Base-by-base conservation (phyloP, 192 early-diverging fungal genomes). In the Umbelopsis sp. region DNA sequence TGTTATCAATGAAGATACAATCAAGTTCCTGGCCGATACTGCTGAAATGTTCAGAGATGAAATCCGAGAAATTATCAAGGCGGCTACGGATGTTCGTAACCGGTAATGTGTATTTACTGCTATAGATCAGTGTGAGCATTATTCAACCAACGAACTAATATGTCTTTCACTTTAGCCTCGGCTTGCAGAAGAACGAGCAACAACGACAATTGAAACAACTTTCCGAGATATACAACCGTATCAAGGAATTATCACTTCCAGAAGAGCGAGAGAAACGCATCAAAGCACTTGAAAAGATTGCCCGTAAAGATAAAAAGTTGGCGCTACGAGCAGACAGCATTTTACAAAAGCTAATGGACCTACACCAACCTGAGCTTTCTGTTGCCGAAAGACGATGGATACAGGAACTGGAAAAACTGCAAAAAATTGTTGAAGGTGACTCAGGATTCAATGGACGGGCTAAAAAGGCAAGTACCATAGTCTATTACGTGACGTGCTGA, bases 301-400 rank as follows among this genome's bases (percentile, higher is more conserved):
- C 45, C 50, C 72, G 47, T n/a, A 85, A 69, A 68, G 69, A 74
- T 22, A 71, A 68, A 34, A 82, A 73, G 31, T 72, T 88, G 56
- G 71, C 77, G 8, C 69, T 83, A 45, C 86, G 86, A 7, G 83
- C 83, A 2, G 90, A 93, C 59, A 78, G 78, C 12, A 68, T 91
- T 29, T 70, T 94, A 62, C 87, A 87, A 31, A 85, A 88, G 70
- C 65, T 92, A 34, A 85, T 88, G 51, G 86, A 86, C 45, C 77
- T 78, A 17, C 82, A 80, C 49, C 88, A 91, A 69, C 91, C 88
- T 9, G 85, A 83, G 29, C 74, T 92, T 71, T 86, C 85, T 4
- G 67, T 81, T 6, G 79, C 83, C 25, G 92, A 93, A 75, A 80
- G 77, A 65, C 76, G 71, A 36, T 88, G 85, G 85, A 76, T 79